Evolutionary conservation across 2,329 filamentous ascomycete genomes (phyloP).

Genomic region (Claviceps humidiphila): DNA sequence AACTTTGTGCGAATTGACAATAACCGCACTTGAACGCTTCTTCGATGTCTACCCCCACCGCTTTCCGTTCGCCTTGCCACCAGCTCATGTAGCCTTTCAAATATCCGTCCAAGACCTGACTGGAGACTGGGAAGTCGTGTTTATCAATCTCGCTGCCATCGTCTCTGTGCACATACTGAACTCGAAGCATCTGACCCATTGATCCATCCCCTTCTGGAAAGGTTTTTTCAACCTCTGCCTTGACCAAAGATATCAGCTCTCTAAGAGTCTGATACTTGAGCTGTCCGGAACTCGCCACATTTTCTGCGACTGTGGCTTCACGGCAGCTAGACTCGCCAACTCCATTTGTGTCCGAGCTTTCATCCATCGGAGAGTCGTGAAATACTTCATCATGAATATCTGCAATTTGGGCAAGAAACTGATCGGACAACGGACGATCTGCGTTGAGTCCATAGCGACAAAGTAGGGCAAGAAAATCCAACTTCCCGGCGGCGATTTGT

Average conservation of each 20-base stretch:
- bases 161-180: conserved; percentile 39
- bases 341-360: conserved; percentile 1
- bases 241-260: conserved; percentile 32
- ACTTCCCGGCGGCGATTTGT: conserved; percentile 54
- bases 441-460: conserved; percentile 57
- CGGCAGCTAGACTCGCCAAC: not conserved
- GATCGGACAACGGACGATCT: conserved; percentile 57
- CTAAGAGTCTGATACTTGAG: conserved; percentile 35
- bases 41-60: conserved; percentile 64
- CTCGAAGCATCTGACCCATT: conserved; percentile 36
- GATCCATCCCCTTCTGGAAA: conserved; percentile 37
- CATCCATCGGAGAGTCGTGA: conserved; percentile 32
- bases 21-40: conserved; percentile 79
- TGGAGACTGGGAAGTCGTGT: conserved; percentile 54
- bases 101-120: conserved; percentile 49
- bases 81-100: conserved; percentile 61
- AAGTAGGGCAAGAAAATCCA: conserved; percentile 59
- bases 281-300: conserved; percentile 12
- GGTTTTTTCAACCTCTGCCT: conserved; percentile 34
- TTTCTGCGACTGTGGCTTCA: not conserved
- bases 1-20: conserved; percentile 72
- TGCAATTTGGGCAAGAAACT: conserved; percentile 64
- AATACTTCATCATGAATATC: conserved; percentile 54
- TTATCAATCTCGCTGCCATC: conserved; percentile 41
- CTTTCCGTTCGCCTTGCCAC: conserved; percentile 68